Evolutionary conservation across 2,329 filamentous ascomycete species (phyloP).

Genomic region (Monosporascus sp.): DNA sequence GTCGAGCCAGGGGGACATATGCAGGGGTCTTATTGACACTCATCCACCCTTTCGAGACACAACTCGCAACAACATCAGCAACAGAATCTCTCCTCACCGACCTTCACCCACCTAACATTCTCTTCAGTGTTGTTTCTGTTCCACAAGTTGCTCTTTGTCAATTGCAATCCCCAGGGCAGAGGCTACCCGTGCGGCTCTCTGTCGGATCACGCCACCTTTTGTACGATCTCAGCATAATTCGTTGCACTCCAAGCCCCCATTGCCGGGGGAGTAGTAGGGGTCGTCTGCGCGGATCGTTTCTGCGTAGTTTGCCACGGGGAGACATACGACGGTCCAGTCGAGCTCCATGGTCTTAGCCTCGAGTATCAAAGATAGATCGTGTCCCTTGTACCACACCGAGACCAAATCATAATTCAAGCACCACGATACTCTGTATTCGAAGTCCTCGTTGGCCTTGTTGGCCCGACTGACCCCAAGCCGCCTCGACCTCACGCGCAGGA

Average conservation of each 20-base stretch:
- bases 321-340: background rate
- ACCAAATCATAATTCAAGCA: too few species aligned
- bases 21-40: slow-evolving; percentile 22
- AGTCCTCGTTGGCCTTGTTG: background rate
- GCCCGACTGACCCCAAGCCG: background rate
- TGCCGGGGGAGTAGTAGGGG: too few species aligned
- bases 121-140: slow-evolving; percentile 24
- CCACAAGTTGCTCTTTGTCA: slow-evolving; percentile 14
- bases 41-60: slow-evolving; percentile 33
- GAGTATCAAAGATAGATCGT: background rate
- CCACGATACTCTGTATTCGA: too few species aligned
- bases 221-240: too few species aligned
- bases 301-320: background rate
- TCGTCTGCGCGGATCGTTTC: too few species aligned
- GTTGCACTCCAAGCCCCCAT: too few species aligned
- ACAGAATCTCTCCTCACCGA: slow-evolving; percentile 23
- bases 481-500: background rate
- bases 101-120: slow-evolving; percentile 21
- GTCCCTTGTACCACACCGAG: background rate
- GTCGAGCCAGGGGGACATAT: slow-evolving; percentile 16
- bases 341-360: background rate
- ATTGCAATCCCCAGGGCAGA: slow-evolving; percentile 8
- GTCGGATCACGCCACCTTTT: too few species aligned
- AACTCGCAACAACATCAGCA: slow-evolving; percentile 31
- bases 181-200: slow-evolving; percentile 7